phyloP scores from a whole-genome alignment of 352 stramenopile genomes.

The Globisporangium yorkense region DNA sequence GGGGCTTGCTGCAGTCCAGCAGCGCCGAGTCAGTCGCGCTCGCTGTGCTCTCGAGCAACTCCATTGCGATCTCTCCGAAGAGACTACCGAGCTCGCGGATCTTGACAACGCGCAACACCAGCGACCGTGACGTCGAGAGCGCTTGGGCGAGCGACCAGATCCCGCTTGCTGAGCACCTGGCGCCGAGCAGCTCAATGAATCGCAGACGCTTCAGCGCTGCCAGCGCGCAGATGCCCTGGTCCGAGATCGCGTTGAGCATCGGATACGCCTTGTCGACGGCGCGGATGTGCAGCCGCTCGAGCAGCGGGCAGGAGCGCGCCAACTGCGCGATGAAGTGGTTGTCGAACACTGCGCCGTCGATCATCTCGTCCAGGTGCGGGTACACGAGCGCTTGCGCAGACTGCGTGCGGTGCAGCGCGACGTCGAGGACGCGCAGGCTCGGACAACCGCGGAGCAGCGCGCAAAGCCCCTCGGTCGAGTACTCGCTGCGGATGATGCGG shows the following conservation, averaged over 20 bases:
- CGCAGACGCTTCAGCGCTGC: conserved; percentile 15
- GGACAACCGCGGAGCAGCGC: conserved; percentile 26
- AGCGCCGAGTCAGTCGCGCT: neutral
- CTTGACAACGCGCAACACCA: conserved; percentile 9
- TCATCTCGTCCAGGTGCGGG: conserved; percentile 57
- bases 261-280: conserved; percentile 20
- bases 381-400: conserved; percentile 41
- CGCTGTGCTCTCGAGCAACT: conserved; percentile 13
- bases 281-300: conserved; percentile 30
- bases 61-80: conserved; percentile 33
- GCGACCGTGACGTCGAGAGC: neutral
- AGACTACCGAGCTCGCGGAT: conserved; percentile 31
- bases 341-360: conserved; percentile 42
- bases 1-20: neutral
- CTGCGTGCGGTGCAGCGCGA: conserved; percentile 43
- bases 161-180: conserved; percentile 22
- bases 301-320: conserved; percentile 13
- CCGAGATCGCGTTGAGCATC: conserved; percentile 27
- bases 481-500: conserved; percentile 40
- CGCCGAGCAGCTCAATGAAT: conserved; percentile 30
- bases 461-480: conserved; percentile 36
- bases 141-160: conserved; percentile 18
- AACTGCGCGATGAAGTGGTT: conserved; percentile 30
- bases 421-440: conserved; percentile 26
- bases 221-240: conserved; percentile 23